Evolutionary conservation across 495 filamentous ascomycete genomes (phyloP), one percentile per base, ranked within the genome.

Genomic region (Hyaloscypha bicolor): DNA sequence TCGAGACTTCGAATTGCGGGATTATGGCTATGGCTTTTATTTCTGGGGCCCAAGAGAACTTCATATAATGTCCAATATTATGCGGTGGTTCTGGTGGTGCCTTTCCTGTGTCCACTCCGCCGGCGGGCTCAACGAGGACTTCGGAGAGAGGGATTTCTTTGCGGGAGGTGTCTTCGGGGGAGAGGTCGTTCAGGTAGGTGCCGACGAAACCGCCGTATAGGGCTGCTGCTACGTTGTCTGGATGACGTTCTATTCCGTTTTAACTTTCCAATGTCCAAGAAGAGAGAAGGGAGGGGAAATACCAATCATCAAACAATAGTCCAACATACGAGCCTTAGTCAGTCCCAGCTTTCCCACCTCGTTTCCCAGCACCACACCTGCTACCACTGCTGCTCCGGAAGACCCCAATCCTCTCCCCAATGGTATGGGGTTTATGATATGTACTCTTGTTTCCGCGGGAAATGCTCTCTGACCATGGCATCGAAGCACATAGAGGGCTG

Each of bases 121-220:
- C 95, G 42, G 91, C 90, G 1, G 92, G 93, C 51, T 89, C 85
- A 1, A 93, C 93, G 48, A 99, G 81, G 14, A 97, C 94, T 76
- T 99, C 94, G 71, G 91, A 94, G 8, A 97, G 83, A n/a, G 94
- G 94, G 71, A 99, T 97, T 80, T 97, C 94, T 63, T 87, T 92
- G 33, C 93, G 85, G 37, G 89, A 90, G 64, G 90, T 90, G 71
- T 97, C 93, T 76, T 90, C 90, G 5, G 92, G 90, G 63, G 90
- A 86, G 63, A 98, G 84, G 63, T 96, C 93, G 77, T 93, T 96
- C 55, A 97, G 84, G 70, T 97, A 97, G 9, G 93, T 96, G 33
- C 95, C 95, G 19, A 97, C 91, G 74, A 99, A 97, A n/a, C 95
- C 95, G 55, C 95, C 95, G 74, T 93, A 97, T 32, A 97, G 85